Conservation (phyloP, 2,329 filamentous ascomycete species). For the Nothomitra cinnamomea region DNA sequence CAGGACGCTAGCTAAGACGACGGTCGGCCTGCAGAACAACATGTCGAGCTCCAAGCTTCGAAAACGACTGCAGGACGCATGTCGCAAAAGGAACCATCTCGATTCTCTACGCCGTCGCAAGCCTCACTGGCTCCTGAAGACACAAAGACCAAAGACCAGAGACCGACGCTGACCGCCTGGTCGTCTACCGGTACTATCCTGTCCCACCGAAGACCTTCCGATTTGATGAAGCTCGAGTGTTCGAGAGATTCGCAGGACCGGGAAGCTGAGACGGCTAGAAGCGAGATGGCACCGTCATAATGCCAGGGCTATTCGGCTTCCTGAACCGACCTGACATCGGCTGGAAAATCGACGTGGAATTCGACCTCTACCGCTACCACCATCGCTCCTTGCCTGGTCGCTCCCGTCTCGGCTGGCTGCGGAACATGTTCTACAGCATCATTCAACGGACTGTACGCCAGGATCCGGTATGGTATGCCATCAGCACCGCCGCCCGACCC, state of each 20-base stretch:
- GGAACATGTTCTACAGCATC: slow-evolving; percentile 7
- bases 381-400: background rate
- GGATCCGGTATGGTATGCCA: slow-evolving; percentile 7
- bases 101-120: background rate
- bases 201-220: background rate
- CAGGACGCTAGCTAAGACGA: background rate
- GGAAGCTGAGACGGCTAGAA: background rate
- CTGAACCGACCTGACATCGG: background rate
- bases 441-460: slow-evolving; percentile 8
- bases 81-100: background rate
- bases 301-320: background rate
- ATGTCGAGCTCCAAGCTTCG: background rate
- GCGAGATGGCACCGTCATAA: background rate
- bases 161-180: background rate
- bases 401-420: background rate
- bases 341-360: background rate
- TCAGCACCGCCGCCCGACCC: slow-evolving; percentile 5
- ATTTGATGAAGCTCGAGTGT: background rate
- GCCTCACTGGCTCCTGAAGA: background rate
- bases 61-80: background rate
- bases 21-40: background rate
- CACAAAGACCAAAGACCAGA: background rate
- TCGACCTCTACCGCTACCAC: background rate
- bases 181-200: background rate
- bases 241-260: background rate